Conservation (phyloP, 257 asterid genomes). For the Nicotiana benthamiana region DNA sequence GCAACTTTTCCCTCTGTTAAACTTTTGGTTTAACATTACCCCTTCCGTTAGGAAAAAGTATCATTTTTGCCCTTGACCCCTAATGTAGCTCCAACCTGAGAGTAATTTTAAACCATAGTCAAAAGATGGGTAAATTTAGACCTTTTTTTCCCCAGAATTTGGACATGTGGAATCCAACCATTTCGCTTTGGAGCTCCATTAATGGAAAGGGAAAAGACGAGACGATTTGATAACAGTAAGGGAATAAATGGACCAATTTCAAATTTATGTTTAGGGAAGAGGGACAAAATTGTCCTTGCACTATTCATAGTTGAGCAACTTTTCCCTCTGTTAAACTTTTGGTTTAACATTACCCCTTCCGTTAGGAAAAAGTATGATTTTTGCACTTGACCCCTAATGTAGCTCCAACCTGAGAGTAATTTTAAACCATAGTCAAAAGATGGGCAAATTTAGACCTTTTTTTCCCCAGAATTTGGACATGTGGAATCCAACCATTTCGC, state of each 20-base stretch:
- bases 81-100: not conserved
- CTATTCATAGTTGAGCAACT: not conserved
- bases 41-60: not conserved
- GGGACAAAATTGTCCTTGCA: not conserved
- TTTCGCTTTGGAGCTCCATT: not conserved
- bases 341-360: not conserved
- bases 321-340: not conserved
- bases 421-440: not conserved
- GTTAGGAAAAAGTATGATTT: not conserved
- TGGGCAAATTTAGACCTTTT: not conserved
- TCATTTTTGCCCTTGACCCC: not conserved
- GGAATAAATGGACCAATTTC: too few relatives aligned
- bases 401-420: not conserved
- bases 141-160: not conserved
- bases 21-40: not conserved
- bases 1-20: not conserved
- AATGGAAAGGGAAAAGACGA: not conserved
- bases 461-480: not conserved
- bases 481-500: not conserved
- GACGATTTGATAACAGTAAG: not conserved
- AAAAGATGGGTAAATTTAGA: not conserved
- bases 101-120: not conserved
- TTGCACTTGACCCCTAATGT: not conserved
- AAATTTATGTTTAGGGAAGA: not conserved
- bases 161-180: not conserved